phyloP scores from a whole-genome alignment of 2,329 filamentous ascomycete genomes.

The Zymoseptoria tritici region DNA sequence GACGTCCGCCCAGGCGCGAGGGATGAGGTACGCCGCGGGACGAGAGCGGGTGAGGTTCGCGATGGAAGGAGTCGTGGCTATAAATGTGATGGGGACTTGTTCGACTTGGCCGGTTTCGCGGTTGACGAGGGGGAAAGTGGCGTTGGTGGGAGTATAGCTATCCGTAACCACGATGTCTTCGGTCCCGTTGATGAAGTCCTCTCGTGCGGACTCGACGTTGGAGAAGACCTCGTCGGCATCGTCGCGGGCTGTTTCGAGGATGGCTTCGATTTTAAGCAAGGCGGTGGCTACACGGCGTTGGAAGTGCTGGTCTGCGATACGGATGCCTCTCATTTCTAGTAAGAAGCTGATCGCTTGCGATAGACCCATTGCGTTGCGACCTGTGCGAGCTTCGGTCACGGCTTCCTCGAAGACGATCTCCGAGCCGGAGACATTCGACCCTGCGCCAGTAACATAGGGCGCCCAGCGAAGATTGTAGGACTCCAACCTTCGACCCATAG shows the following conservation, averaged over 20 bases:
- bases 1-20: constrained; percentile 19
- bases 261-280: constrained; percentile 10
- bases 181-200: constrained; percentile 14
- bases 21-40: constrained; percentile 22
- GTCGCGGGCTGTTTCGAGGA: constrained; percentile 11
- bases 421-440: constrained; percentile 9
- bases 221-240: constrained; percentile 7
- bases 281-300: constrained; percentile 13
- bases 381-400: constrained; percentile 11
- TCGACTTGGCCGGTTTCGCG: constrained; percentile 13
- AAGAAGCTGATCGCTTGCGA: constrained; percentile 15
- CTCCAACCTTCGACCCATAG: constrained; percentile 23
- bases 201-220: constrained; percentile 11
- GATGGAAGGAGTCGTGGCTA: constrained; percentile 13
- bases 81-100: constrained; percentile 12
- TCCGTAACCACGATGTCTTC: constrained; percentile 20
- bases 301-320: constrained; percentile 17
- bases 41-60: constrained; percentile 17
- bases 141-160: constrained; percentile 9
- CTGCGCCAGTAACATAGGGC: constrained; percentile 26
- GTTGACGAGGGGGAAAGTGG: constrained; percentile 18
- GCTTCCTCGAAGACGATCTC: constrained; percentile 14
- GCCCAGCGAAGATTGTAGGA: constrained; percentile 29
- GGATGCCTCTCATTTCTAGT: constrained; percentile 14
- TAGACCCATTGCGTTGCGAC: constrained; percentile 14